These are phyloP conservation scores for Biscogniauxia sp. DNA, from an alignment of 2,329 filamentous ascomycete genomes.

Conservation along the genomic window DNA sequence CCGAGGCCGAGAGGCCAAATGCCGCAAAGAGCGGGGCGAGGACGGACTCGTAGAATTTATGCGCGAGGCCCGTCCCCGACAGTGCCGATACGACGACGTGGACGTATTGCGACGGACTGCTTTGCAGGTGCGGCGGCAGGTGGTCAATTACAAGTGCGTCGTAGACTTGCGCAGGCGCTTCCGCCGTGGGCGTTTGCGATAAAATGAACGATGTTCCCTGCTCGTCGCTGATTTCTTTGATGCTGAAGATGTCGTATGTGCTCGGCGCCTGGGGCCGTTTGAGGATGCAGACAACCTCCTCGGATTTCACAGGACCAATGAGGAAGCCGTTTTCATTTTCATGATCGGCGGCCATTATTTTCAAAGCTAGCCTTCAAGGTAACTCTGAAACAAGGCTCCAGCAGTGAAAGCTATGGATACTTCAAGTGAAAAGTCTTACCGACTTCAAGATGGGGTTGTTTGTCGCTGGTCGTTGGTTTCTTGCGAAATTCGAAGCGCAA, in stretches of 20 bases:
- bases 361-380: not conserved
- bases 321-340: not conserved
- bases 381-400: not conserved
- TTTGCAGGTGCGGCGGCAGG: slow-evolving; percentile 38
- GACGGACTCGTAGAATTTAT: slow-evolving; percentile 52
- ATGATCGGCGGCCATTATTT: not conserved
- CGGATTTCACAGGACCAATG: slow-evolving; percentile 21
- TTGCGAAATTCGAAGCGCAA: not conserved
- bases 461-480: not conserved
- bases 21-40: slow-evolving; percentile 54
- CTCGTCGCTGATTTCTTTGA: slow-evolving; percentile 35
- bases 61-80: slow-evolving; percentile 61
- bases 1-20: slow-evolving; percentile 37
- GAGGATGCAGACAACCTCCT: slow-evolving; percentile 33
- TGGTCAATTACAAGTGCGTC: slow-evolving; percentile 35
- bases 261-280: slow-evolving; percentile 8
- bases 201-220: slow-evolving; percentile 26
- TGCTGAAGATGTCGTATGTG: slow-evolving; percentile 36
- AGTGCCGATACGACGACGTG: slow-evolving; percentile 66
- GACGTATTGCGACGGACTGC: slow-evolving; percentile 34
- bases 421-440: not conserved
- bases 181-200: slow-evolving; percentile 27
- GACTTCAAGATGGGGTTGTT: not conserved
- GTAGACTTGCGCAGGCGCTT: slow-evolving; percentile 36
- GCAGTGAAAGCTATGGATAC: not conserved